phyloP scores from a whole-genome alignment of 345 rosid species.

The Murraya koenigii region DNA sequence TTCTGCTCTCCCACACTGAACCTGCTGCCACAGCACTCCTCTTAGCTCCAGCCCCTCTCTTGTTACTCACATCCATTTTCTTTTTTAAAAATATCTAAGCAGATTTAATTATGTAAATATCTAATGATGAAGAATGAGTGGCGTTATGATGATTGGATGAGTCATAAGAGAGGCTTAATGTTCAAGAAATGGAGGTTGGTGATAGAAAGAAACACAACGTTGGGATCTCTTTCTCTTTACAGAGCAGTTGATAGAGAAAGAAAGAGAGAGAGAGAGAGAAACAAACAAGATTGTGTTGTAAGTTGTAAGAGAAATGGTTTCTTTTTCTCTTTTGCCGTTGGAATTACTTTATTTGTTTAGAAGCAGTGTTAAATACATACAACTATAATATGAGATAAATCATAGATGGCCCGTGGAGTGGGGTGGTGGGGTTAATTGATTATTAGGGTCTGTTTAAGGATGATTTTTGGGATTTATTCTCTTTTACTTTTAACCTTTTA shows the following conservation, averaged over 20 bases:
- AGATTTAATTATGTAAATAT: no score
- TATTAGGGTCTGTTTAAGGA: conserved; percentile 21
- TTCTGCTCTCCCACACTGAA: conserved; percentile 85
- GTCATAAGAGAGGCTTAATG: conserved; percentile 33
- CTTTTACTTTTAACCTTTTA: not conserved
- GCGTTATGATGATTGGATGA: conserved; percentile 29
- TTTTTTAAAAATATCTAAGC: not conserved
- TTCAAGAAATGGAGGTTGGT: conserved; percentile 45
- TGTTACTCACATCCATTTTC: conserved; percentile 36
- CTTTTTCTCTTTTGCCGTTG: not conserved
- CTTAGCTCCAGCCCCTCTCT: conserved; percentile 29
- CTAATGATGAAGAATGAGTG: conserved; percentile 13
- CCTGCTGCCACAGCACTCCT: conserved; percentile 53
- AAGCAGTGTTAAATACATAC: not conserved
- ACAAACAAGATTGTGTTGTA: conserved; percentile 6
- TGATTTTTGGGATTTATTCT: not conserved
- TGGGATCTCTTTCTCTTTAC: conserved; percentile 14
- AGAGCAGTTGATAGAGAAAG: conserved; percentile 9
- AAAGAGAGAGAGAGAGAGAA: conserved; percentile 4
- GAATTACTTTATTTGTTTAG: not conserved
- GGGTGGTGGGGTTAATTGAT: conserved; percentile 28
- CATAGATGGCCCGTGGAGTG: no score
- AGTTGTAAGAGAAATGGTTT: not conserved
- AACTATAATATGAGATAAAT: no score
- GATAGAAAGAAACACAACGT: conserved; percentile 17